These are phyloP conservation scores for Corchorus olitorius DNA, from an alignment of 345 rosid species.

Conservation along the genomic window DNA sequence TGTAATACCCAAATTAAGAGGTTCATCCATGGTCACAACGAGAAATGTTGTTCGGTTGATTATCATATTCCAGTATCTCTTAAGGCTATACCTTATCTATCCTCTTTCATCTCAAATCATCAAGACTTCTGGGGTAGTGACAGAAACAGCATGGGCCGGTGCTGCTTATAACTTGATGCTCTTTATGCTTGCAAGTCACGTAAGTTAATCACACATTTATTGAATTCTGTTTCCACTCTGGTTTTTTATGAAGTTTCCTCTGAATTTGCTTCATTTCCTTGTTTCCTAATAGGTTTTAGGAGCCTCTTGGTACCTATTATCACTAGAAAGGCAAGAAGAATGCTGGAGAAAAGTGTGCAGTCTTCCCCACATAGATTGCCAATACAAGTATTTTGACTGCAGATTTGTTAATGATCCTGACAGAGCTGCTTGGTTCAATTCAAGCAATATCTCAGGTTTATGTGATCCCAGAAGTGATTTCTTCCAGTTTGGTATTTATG, in stretches of 20 bases:
- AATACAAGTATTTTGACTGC: conserved; percentile 66
- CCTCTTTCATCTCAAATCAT: conserved; percentile 81
- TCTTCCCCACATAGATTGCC: conserved; percentile 50
- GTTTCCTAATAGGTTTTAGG: conserved; percentile 66
- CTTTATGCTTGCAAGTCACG: conserved; percentile 97
- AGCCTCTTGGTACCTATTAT: conserved; percentile 91
- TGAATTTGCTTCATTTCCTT: neutral
- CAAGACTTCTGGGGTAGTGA: conserved; percentile 82
- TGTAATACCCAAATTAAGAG: conserved; percentile 65
- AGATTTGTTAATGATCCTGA: conserved; percentile 30
- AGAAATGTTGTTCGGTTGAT: conserved; percentile 79
- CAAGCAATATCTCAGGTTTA: conserved; percentile 61
- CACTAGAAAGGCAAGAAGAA: conserved; percentile 83
- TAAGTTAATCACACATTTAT: conserved; percentile 32
- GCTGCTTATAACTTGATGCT: conserved; percentile 94
- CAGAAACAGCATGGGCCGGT: conserved; percentile 95
- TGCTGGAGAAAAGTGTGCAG: conserved; percentile 80
- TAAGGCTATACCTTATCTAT: conserved; percentile 63
- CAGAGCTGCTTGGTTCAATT: conserved; percentile 58
- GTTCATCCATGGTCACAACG: conserved; percentile 78
- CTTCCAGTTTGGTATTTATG: conserved; percentile 78
- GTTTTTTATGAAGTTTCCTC: neutral
- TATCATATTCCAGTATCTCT: conserved; percentile 76
- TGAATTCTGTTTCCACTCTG: neutral
- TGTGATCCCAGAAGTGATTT: conserved; percentile 50